These are phyloP conservation scores for Dalbergia cultrata DNA, from an alignment of 306 rosid species.

Conservation along the genomic window DNA sequence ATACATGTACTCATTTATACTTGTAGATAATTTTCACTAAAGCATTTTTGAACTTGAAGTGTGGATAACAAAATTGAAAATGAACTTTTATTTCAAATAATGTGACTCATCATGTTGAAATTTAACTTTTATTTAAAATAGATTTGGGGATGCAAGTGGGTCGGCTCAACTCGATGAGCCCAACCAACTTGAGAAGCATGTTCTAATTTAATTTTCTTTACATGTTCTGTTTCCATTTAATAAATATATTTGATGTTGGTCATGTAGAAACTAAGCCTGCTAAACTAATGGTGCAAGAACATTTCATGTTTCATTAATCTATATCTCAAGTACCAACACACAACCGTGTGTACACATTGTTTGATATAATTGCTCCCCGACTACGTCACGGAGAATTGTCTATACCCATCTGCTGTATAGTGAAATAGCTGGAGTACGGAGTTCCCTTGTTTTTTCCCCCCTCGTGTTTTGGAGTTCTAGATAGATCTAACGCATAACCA, in stretches of 20 bases:
- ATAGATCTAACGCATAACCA: not conserved
- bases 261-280: not conserved
- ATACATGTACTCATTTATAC: no score
- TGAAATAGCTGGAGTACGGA: not conserved
- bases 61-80: no score
- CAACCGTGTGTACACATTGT: not conserved
- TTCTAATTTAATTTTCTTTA: not conserved
- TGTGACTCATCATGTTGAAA: no score
- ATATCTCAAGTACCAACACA: not conserved
- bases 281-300: not conserved
- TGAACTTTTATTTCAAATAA: no score
- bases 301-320: not conserved
- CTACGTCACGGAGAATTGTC: not conserved
- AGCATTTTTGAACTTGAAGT: no score
- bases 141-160: no score
- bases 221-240: not conserved
- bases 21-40: no score
- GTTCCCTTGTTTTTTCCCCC: not conserved
- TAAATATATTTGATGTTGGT: not conserved
- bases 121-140: no score
- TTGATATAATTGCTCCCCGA: not conserved
- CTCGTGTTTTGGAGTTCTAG: not conserved
- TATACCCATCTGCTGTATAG: not conserved
- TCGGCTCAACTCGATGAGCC: not conserved
- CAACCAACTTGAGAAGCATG: not conserved